phyloP scores from a whole-genome alignment of 2,329 filamentous ascomycete species.

The Ilyonectria mors-panacis region DNA sequence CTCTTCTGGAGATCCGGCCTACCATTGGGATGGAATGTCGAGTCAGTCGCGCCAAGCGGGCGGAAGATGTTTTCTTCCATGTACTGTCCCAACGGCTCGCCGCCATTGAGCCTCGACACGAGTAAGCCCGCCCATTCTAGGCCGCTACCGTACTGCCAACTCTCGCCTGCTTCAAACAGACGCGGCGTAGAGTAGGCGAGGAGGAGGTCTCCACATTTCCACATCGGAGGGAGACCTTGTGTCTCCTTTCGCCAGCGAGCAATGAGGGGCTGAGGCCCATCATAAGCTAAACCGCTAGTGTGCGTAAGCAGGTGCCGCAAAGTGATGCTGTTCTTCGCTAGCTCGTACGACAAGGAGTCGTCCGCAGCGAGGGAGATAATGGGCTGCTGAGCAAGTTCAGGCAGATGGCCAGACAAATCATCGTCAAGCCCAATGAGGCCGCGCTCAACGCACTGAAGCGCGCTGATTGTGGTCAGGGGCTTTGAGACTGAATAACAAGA shows the following conservation, averaged over 20 bases:
- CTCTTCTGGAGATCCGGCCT: constrained; percentile 5
- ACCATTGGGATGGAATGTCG: constrained; percentile 5
- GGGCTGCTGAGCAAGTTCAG: constrained; percentile 9
- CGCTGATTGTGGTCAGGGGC: constrained; percentile 12
- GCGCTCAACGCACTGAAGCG: constrained; percentile 14
- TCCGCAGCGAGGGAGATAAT: too few relatives aligned
- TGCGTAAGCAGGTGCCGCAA: constrained; percentile 18
- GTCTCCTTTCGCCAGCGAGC: constrained; percentile 12
- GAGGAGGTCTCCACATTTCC: constrained; percentile 14
- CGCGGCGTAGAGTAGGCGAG: constrained; percentile 2
- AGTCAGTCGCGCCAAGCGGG: background rate
- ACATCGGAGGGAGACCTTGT: background rate
- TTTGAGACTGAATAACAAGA: constrained; percentile 13
- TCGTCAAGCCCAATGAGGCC: constrained; percentile 19
- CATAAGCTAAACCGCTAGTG: constrained; percentile 13
- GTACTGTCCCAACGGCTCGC: constrained; percentile 5
- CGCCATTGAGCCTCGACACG: constrained; percentile 4
- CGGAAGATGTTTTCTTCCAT: constrained; percentile 15
- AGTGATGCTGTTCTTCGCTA: constrained; percentile 6
- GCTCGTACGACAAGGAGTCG: background rate
- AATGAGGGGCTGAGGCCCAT: constrained; percentile 5
- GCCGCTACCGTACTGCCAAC: constrained; percentile 20
- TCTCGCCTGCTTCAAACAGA: constrained; percentile 19
- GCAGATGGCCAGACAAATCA: constrained; percentile 1
- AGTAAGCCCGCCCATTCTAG: constrained; percentile 17